phyloP scores from a whole-genome alignment of 768 basidiomycete species.

The Sporobolomyces roseus region DNA sequence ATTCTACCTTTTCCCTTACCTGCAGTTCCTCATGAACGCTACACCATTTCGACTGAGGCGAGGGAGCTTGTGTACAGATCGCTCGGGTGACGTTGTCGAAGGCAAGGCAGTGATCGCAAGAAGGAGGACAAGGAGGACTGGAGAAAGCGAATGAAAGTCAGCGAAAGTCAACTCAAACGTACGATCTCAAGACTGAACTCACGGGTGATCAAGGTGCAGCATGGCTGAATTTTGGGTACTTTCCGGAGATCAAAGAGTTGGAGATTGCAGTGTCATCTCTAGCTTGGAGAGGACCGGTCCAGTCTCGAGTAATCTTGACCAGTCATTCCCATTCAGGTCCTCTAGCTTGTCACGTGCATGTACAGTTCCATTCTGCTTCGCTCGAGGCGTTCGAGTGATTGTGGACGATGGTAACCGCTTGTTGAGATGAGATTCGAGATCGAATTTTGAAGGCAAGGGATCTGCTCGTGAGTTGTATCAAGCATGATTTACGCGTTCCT shows the following conservation, averaged over 20 bases:
- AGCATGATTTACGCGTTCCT: no score
- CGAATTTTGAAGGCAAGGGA: no score
- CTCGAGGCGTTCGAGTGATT: no score
- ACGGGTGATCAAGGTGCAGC: conserved; percentile 30
- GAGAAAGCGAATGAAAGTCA: no score
- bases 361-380: no score
- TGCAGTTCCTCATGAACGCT: conserved; percentile 35
- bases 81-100: conserved; percentile 27
- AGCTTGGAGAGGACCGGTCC: neutral
- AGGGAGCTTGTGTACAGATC: conserved; percentile 3
- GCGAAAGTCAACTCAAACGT: neutral
- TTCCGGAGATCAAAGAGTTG: neutral
- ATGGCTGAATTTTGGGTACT: neutral
- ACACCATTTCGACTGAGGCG: conserved; percentile 34
- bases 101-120: conserved; percentile 37
- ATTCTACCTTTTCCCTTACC: no score
- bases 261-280: no score
- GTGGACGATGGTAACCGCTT: no score
- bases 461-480: no score
- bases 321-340: no score
- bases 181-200: neutral
- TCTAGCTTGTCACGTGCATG: no score
- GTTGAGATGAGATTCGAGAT: no score
- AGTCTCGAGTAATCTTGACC: neutral
- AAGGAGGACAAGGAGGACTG: conserved; percentile 32